A percentile compares a stretch with the other conserved stretches of the same genome.
Conservation (phyloP, 805 yeast genomes). For the Starmerella sp. region DNA sequence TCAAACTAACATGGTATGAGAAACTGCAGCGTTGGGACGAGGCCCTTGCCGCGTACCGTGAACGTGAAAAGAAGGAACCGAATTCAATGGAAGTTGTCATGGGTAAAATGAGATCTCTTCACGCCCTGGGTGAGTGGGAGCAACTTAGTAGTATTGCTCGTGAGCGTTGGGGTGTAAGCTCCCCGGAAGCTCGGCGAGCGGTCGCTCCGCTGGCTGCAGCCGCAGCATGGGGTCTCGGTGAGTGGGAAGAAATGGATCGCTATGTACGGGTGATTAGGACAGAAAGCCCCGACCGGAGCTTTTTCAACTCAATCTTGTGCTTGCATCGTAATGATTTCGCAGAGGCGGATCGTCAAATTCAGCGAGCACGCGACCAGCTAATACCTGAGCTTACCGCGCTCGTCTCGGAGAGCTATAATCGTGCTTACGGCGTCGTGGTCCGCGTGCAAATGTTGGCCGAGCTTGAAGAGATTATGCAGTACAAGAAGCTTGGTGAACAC, state of each 20-base stretch:
- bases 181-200: conserved; percentile 60
- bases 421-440: conserved; percentile 94
- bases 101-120: conserved; percentile 97
- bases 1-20: conserved; percentile 97
- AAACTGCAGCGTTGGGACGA: conserved; percentile 97
- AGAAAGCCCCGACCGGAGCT: conserved; percentile 90
- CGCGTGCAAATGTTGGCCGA: conserved; percentile 96
- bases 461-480: conserved; percentile 83
- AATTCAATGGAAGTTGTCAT: conserved; percentile 71
- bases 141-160: conserved; percentile 74
- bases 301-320: conserved; percentile 80
- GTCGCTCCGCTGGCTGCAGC: conserved; percentile 98
- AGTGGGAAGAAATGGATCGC: conserved; percentile 92
- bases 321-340: conserved; percentile 77
- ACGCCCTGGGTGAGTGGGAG: conserved; percentile 99
- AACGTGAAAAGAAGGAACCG: conserved; percentile 48
- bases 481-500: conserved; percentile 72
- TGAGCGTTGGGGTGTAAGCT: conserved; percentile 68
- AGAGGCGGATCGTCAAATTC: conserved; percentile 67
- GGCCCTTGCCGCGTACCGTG: conserved; percentile 81
- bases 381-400: conserved; percentile 90
- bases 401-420: conserved; percentile 87
- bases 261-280: conserved; percentile 81
- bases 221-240: conserved; percentile 96
- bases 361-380: conserved; percentile 74